A percentile compares a stretch with the other conserved stretches of the same genome.
Evolutionary conservation across 129 eudicot genomes (phyloP).

Genomic region (Flaveria robusta): DNA sequence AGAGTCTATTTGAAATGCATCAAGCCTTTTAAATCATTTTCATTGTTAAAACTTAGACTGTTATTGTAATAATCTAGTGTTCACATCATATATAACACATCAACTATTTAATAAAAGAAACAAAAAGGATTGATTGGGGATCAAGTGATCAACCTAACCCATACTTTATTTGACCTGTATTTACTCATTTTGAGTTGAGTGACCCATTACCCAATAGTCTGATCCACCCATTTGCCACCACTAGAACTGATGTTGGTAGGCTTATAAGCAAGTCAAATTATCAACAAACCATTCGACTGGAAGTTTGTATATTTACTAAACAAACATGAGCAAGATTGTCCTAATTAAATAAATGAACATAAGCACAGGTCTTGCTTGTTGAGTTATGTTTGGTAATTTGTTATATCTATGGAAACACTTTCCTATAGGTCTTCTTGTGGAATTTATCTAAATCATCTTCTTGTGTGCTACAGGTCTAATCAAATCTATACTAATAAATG

Average conservation of each 20-base stretch:
- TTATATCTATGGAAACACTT: too few relatives aligned
- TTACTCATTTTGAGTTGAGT: not conserved
- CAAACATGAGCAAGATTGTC: too few relatives aligned
- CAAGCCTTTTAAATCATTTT: conserved; percentile 50
- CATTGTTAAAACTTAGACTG: not conserved
- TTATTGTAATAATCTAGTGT: not conserved
- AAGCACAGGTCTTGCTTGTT: too few relatives aligned
- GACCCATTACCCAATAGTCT: not conserved
- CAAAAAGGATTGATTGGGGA: not conserved
- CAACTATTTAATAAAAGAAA: not conserved
- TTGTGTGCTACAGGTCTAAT: too few relatives aligned
- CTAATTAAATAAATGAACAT: too few relatives aligned
- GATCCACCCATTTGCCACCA: not conserved
- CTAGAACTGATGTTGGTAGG: not conserved
- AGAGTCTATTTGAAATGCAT: conserved; percentile 5
- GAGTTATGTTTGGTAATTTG: too few relatives aligned
- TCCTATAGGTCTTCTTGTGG: too few relatives aligned
- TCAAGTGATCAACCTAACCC: not conserved
- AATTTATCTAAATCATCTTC: too few relatives aligned
- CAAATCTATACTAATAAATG: too few relatives aligned
- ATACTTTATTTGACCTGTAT: not conserved
- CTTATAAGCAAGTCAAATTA: not conserved
- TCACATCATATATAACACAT: not conserved
- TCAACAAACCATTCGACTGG: not conserved
- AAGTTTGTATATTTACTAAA: too few relatives aligned